Conservation (phyloP, 2,329 filamentous ascomycete genomes). For the Harringtonia aguacate region DNA sequence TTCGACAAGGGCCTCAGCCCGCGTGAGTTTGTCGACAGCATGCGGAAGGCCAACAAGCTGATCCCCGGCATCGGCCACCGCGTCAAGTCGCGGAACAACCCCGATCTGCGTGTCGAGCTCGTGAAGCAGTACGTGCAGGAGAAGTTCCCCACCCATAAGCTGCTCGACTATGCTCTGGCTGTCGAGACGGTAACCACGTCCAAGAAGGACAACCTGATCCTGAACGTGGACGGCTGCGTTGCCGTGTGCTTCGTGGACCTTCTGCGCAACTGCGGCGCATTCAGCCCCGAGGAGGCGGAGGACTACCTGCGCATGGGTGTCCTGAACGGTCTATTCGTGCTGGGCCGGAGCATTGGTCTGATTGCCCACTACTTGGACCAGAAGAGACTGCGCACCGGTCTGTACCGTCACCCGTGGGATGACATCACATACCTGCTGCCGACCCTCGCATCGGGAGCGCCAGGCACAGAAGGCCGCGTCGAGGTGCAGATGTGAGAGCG, state of each 20-base stretch:
- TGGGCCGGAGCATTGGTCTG: conserved; percentile 93
- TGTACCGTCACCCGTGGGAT: conserved; percentile 99
- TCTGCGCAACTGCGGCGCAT: conserved; percentile 94
- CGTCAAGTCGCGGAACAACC: conserved; percentile 99
- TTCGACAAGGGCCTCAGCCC: conserved; percentile 97
- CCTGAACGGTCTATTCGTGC: conserved; percentile 96
- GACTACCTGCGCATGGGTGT: conserved; percentile 99
- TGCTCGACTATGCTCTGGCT: conserved; percentile 96
- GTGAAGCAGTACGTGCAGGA: conserved; percentile 98
- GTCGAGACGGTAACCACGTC: conserved; percentile 97
- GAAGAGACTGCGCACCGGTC: conserved; percentile 95
- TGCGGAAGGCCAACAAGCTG: conserved; percentile 99
- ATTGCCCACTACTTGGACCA: conserved; percentile 99
- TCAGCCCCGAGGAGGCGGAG: conserved; percentile 91
- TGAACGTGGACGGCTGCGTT: conserved; percentile 97
- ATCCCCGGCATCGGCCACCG: conserved; percentile 98
- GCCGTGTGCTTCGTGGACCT: conserved; percentile 98
- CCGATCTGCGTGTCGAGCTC: conserved; percentile 96
- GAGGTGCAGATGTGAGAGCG: conserved; percentile 64
- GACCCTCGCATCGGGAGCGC: conserved; percentile 59
- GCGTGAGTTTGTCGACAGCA: conserved; percentile 96
- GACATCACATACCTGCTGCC: conserved; percentile 94
- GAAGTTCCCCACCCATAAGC: conserved; percentile 96
- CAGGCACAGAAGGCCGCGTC: conserved; percentile 74
- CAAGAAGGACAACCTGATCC: conserved; percentile 99